Percentiles rank a stretch among this genome's conserved stretches.
Evolutionary conservation across 192 early-diverging fungal species (phyloP).

Genomic region (Linnemannia schmuckeri): DNA sequence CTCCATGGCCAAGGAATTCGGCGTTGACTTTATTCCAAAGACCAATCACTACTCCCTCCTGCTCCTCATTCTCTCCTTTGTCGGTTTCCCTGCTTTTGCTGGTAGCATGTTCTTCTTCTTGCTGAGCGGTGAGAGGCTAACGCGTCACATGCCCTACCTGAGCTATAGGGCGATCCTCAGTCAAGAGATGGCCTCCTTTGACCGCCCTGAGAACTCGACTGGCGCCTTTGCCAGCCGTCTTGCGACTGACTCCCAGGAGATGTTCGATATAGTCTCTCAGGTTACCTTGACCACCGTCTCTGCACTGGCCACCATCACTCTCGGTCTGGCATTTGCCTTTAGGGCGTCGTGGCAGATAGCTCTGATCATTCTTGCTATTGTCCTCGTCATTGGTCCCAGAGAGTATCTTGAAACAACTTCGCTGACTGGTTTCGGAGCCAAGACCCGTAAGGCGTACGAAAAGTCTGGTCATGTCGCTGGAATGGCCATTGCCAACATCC

Average conservation of each 20-base stretch:
- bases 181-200: conserved; percentile 91
- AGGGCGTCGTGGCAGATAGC: conserved; percentile 46
- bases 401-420: conserved; percentile 63
- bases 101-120: conserved; percentile 72
- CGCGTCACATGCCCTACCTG: conserved; percentile 70
- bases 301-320: conserved; percentile 9
- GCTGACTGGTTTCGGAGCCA: conserved; percentile 37
- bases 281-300: background rate
- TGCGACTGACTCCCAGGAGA: conserved; percentile 76
- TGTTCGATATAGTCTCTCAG: conserved; percentile 63
- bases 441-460: conserved; percentile 80
- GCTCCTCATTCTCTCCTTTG: background rate
- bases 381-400: conserved; percentile 68
- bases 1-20: conserved; percentile 27
- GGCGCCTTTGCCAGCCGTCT: conserved; percentile 83
- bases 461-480: conserved; percentile 82
- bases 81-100: conserved; percentile 60
- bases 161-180: conserved; percentile 76
- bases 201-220: conserved; percentile 72
- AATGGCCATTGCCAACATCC: conserved; percentile 87
- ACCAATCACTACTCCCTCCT: background rate
- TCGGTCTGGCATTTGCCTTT: conserved; percentile 41
- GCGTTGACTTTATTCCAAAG: background rate
- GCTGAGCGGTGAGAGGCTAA: conserved; percentile 79
- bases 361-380: conserved; percentile 61